phyloP scores from a whole-genome alignment of 306 rosid genomes.

The Argentina anserina region DNA sequence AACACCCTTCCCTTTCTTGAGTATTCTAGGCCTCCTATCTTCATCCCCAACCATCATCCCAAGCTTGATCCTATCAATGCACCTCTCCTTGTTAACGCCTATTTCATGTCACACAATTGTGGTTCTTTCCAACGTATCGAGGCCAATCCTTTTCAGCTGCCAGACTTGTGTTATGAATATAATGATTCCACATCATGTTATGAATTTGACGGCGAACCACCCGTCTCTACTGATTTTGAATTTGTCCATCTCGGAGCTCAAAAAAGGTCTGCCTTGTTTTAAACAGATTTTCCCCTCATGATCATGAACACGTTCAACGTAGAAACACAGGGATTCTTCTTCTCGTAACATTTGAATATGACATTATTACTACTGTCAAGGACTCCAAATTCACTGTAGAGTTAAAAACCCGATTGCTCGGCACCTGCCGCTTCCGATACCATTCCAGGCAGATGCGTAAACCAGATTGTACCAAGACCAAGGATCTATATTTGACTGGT shows the following conservation, averaged over 20 bases:
- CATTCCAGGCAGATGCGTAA: no score
- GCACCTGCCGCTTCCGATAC: no score
- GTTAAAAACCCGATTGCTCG: neutral
- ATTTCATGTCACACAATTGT: neutral
- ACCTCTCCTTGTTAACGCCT: neutral
- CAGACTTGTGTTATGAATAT: neutral
- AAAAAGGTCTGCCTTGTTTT: neutral
- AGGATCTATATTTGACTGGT: no score
- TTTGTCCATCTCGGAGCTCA: neutral
- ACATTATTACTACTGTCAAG: neutral
- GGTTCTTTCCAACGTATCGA: neutral
- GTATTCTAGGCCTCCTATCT: neutral
- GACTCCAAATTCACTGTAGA: neutral
- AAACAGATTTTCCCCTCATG: neutral
- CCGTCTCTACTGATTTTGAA: neutral
- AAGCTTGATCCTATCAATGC: neutral
- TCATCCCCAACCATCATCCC: neutral
- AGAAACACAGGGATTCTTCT: neutral
- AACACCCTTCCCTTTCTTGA: neutral
- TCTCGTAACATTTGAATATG: conserved; percentile 4
- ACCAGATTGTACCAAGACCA: no score
- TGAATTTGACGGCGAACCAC: no score
- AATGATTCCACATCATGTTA: neutral
- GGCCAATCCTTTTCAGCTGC: neutral
- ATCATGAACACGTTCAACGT: neutral